These are phyloP conservation scores for Neobulgaria alba DNA, from an alignment of 2,329 filamentous ascomycete genomes.

Conservation along the genomic window DNA sequence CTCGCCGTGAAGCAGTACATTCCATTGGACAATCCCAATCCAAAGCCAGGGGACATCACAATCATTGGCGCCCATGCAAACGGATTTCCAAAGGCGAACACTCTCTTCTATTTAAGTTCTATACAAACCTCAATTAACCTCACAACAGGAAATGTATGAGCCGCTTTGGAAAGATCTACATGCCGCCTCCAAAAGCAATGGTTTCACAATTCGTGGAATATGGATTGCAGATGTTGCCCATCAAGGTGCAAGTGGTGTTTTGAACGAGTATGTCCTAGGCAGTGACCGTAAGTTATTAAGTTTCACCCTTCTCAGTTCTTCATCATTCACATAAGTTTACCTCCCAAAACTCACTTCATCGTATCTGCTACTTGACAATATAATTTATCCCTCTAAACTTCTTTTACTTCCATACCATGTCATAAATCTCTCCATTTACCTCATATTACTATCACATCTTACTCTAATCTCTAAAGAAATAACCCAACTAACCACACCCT, in stretches of 20 bases:
- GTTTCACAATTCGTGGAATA: slow-evolving; percentile 67
- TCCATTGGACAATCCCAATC: slow-evolving; percentile 59
- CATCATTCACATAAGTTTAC: no score
- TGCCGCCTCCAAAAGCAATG: slow-evolving; percentile 43
- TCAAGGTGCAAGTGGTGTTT: slow-evolving; percentile 68
- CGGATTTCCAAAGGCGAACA: slow-evolving; percentile 73
- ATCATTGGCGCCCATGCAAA: slow-evolving; percentile 85
- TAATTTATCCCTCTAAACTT: no score
- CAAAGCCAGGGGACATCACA: slow-evolving; percentile 69
- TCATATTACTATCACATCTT: background rate
- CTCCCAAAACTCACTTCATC: no score
- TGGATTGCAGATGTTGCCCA: slow-evolving; percentile 88
- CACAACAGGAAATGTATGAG: slow-evolving; percentile 73
- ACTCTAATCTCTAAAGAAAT: slow-evolving; percentile 8
- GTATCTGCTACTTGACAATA: no score
- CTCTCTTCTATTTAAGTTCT: background rate
- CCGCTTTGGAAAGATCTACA: slow-evolving; percentile 82
- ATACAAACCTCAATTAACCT: background rate
- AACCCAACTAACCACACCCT: no score
- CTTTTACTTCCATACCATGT: no score
- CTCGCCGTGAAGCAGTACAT: slow-evolving; percentile 84
- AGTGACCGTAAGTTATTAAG: slow-evolving; percentile 81
- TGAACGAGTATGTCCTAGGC: slow-evolving; percentile 70
- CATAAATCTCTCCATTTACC: no score
- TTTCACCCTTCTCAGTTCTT: background rate